Evolutionary conservation across 768 basidiomycete genomes (phyloP).

Genomic region (Tremella yokohamensis): DNA sequence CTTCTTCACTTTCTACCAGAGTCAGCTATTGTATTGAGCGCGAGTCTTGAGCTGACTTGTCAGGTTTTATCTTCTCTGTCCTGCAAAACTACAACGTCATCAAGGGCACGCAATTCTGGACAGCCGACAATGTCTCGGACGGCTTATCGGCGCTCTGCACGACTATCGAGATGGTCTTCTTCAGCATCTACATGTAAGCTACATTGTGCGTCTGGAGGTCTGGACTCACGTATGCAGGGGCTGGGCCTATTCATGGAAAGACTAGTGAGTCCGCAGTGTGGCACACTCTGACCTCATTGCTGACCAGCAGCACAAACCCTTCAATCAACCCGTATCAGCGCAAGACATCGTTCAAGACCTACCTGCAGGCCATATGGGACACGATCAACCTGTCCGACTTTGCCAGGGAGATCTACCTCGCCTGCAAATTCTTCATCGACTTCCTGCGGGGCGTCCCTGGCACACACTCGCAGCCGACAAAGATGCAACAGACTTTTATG

Average conservation of each 20-base stretch:
- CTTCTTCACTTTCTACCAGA: conserved; percentile 85
- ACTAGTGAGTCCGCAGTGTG: conserved; percentile 9
- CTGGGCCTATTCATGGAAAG: conserved; percentile 17
- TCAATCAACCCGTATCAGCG: conserved; percentile 22
- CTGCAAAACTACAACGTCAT: conserved; percentile 66
- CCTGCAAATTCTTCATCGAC: conserved; percentile 62
- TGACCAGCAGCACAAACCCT: conserved; percentile 16
- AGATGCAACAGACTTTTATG: conserved; percentile 32
- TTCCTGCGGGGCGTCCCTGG: conserved; percentile 51
- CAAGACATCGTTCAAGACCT: conserved; percentile 25
- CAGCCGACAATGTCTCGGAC: conserved; percentile 74
- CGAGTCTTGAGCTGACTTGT: background rate
- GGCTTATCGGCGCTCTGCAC: conserved; percentile 77
- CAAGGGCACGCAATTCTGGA: conserved; percentile 75
- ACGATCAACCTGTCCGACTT: conserved; percentile 57
- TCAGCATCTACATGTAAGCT: conserved; percentile 17
- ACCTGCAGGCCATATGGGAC: conserved; percentile 38
- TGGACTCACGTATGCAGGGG: conserved; percentile 59
- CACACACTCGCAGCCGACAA: conserved; percentile 21
- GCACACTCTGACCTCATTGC: background rate
- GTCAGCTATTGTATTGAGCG: conserved; percentile 55
- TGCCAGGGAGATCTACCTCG: conserved; percentile 61
- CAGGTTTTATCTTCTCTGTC: conserved; percentile 58
- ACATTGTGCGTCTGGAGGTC: background rate
- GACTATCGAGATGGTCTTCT: conserved; percentile 67